Evolutionary conservation across 805 yeast genomes (phyloP).

Genomic region (Yamadazyma ubonensis): DNA sequence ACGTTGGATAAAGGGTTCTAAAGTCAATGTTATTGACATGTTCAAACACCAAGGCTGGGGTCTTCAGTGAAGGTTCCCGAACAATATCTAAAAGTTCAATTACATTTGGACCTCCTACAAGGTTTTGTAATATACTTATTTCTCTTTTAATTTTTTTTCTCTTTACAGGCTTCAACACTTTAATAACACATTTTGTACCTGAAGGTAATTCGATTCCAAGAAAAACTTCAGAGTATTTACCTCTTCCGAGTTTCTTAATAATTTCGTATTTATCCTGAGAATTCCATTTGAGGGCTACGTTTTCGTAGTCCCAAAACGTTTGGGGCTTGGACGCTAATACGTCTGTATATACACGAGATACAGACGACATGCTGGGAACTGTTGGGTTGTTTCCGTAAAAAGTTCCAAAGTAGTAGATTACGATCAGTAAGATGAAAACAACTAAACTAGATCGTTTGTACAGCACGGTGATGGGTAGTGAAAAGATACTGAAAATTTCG

Average conservation of each 20-base stretch:
- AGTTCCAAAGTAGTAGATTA: no score
- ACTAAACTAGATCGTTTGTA: no score
- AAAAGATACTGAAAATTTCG: no score
- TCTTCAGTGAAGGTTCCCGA: conserved; percentile 78
- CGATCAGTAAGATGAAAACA: no score
- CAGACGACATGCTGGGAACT: conserved; percentile 38
- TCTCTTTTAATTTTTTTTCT: conserved; percentile 90
- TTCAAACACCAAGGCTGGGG: conserved; percentile 88
- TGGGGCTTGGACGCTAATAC: conserved; percentile 74
- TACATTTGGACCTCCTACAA: conserved; percentile 81
- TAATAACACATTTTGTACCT: conserved; percentile 73
- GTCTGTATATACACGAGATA: conserved; percentile 78
- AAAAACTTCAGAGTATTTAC: conserved; percentile 92
- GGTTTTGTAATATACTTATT: conserved; percentile 79
- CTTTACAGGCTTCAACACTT: conserved; percentile 91
- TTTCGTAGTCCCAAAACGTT: conserved; percentile 81
- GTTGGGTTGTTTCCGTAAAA: not conserved
- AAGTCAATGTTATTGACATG: conserved; percentile 83
- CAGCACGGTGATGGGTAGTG: no score
- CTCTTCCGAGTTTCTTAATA: conserved; percentile 81
- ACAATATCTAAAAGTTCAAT: conserved; percentile 78
- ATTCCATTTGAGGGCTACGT: conserved; percentile 78
- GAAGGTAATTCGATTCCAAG: conserved; percentile 69
- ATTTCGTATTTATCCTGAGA: conserved; percentile 83
- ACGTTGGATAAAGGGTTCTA: conserved; percentile 79